These are phyloP conservation scores for Cercophora scortea DNA, from an alignment of 495 filamentous ascomycete species.

Conservation along the genomic window DNA sequence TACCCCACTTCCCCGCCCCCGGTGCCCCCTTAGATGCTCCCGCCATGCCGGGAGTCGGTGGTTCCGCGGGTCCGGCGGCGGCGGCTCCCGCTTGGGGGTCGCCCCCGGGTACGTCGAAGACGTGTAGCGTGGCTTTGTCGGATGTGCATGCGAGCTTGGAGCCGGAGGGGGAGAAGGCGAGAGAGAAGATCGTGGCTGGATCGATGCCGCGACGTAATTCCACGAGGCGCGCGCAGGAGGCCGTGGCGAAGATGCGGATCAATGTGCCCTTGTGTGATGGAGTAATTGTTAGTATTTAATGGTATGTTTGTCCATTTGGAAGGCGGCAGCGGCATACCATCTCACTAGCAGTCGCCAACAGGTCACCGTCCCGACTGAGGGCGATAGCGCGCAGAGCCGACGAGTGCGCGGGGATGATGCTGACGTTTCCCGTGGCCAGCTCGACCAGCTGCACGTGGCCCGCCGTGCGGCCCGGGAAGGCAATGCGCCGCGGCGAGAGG, in stretches of 20 bases:
- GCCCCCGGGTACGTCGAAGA: constrained; percentile 62
- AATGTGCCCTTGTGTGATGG: constrained; percentile 62
- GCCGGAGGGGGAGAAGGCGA: constrained; percentile 77
- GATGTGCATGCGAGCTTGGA: constrained; percentile 84
- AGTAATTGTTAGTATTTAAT: background rate
- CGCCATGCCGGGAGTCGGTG: background rate
- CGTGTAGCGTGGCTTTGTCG: constrained; percentile 89
- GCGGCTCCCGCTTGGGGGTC: constrained; percentile 45
- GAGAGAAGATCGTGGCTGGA: constrained; percentile 74
- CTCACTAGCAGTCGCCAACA: constrained; percentile 88
- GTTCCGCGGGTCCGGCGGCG: constrained; percentile 10
- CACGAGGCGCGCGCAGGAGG: constrained; percentile 66
- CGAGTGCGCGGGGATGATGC: constrained; percentile 88
- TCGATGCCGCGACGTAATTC: constrained; percentile 88
- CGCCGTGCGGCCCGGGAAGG: constrained; percentile 74
- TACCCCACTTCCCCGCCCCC: constrained; percentile 59
- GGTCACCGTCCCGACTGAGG: constrained; percentile 69
- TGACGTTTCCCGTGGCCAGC: constrained; percentile 72
- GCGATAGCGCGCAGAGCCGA: constrained; percentile 70
- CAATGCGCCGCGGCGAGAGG: constrained; percentile 61
- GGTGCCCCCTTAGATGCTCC: background rate
- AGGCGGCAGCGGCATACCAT: constrained; percentile 41
- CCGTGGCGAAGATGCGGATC: constrained; percentile 72
- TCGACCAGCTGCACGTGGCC: constrained; percentile 94
- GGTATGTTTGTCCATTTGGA: background rate